A percentile compares a stretch with the other conserved stretches of the same genome.
phyloP scores from a whole-genome alignment of 768 basidiomycete species.

The Rhizopogon vulgaris region DNA sequence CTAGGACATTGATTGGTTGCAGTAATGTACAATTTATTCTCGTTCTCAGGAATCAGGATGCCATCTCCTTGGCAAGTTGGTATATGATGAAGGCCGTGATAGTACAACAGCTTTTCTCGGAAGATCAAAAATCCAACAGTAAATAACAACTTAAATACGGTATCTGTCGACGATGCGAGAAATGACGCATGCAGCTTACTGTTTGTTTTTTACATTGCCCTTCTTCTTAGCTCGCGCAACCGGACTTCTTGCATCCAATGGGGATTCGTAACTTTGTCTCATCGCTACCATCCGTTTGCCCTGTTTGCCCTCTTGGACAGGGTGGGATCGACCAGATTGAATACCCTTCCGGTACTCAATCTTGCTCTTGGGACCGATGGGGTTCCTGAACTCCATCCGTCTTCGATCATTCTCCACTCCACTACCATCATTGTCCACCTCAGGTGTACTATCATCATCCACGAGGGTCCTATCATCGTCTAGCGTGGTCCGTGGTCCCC shows the following conservation, averaged over 20 bases:
- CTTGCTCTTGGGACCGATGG: conserved; percentile 11
- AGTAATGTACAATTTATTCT: too few species aligned
- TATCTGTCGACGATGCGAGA: background rate
- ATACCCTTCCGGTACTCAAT: conserved; percentile 4
- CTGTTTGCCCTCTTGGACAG: conserved; percentile 10
- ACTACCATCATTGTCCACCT: conserved; percentile 14
- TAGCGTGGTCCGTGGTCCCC: conserved; percentile 25
- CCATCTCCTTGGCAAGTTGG: too few species aligned
- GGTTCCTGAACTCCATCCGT: conserved; percentile 2
- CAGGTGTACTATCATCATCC: background rate
- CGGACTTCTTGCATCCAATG: background rate
- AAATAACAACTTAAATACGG: background rate
- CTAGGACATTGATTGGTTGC: too few species aligned
- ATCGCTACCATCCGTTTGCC: conserved; percentile 8
- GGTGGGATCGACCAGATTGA: background rate
- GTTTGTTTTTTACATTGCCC: background rate
- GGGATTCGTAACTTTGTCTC: conserved; percentile 23
- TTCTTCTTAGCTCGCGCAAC: background rate
- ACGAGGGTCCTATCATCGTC: conserved; percentile 18
- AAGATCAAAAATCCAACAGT: background rate
- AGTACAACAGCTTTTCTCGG: conserved; percentile 1
- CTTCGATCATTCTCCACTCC: conserved; percentile 8
- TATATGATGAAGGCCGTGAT: background rate
- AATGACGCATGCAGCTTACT: background rate
- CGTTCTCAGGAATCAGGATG: too few species aligned